Base-by-base conservation (phyloP, 208 protist genomes). In the Borovskyia barvae region DNA sequence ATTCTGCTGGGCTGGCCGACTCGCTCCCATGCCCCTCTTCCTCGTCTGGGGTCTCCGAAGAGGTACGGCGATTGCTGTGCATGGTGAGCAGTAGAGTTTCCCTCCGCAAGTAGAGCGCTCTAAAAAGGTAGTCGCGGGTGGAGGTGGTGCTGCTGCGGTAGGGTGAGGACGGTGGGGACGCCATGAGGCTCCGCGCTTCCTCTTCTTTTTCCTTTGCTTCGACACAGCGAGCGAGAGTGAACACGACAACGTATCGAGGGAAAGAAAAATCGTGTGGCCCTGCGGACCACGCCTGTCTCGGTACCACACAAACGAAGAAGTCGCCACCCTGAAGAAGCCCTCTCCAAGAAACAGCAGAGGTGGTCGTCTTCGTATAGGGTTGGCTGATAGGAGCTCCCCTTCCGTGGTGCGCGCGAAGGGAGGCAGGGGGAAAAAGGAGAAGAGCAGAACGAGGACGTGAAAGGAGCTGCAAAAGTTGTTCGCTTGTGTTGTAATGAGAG, bases 81-180 rank as follows among this genome's bases (percentile, higher is more conserved):
- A 51, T 60, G 22, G 45, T 19, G 36, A 75, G 35, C 5, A 75
- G 37, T 14, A 54, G 12, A 48, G 74, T 77, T 62, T 90, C 79
- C 7, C 83, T 54, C 12, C 80, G 83, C 0, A 90, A 50, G 51
- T 90, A 90, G 12, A 87, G 51, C 15, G 76, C 46, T 12, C 83
- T 75, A 54, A 74, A 82, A 17, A 90, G 66, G 19, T 65, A 45
- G 40, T 83, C 78, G n/a, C 64, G 71, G 1, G 58, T 67, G 25
- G 35, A 46, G 12, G 60, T 66, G 50, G 60, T 43, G 41, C 30
- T 30, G 5, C 11, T 9, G 22, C n/a, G n/a, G n/a, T 20, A 17
- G 5, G 40, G n/a, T 14, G 61, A 42, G 22, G 28, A 3, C 5
- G 41, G 26, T 26, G 25, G 9, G 24, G 52, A 47, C 7, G 52